Percentiles rank a stretch among this genome's conserved stretches.
These are phyloP conservation scores for Candida qinlingensis DNA, from an alignment of 805 yeast species.

Conservation along the genomic window DNA sequence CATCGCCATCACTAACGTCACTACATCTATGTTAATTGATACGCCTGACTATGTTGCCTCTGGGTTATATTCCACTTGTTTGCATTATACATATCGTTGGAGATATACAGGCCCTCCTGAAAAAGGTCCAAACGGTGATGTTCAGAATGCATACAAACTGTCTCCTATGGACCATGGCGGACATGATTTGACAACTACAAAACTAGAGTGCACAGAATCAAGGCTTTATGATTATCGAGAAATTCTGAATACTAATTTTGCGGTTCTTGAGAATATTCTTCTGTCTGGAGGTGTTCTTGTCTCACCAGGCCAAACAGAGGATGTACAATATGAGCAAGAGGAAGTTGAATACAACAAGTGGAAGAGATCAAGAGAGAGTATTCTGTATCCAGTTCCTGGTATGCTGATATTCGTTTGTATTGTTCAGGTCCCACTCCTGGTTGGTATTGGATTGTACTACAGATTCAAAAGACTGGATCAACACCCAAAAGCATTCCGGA, in stretches of 20 bases:
- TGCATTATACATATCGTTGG: conserved; percentile 11
- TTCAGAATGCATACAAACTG: not conserved
- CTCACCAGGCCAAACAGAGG: not conserved
- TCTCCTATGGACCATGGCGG: not conserved
- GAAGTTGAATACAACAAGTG: not conserved
- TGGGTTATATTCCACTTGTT: conserved; percentile 5
- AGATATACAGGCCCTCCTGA: not conserved
- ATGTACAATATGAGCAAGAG: not conserved
- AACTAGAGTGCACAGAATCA: not conserved
- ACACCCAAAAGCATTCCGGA: conserved; percentile 2
- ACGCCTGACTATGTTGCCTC: conserved; percentile 12
- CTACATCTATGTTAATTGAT: conserved; percentile 20
- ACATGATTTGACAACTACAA: not conserved
- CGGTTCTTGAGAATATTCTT: not conserved
- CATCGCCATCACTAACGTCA: conserved; percentile 19
- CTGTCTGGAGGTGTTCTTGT: not conserved
- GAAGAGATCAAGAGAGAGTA: conserved; percentile 18
- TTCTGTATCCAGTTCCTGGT: not conserved
- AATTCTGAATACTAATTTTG: conserved; percentile 1
- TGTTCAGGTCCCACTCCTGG: not conserved
- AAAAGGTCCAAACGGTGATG: not conserved
- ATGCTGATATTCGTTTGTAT: not conserved
- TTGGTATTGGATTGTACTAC: not conserved
- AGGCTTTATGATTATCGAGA: conserved; percentile 15
- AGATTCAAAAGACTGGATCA: conserved; percentile 20